Base-by-base conservation (phyloP, 352 stramenopile species). In the Globisporangium rhizosaccharum region DNA sequence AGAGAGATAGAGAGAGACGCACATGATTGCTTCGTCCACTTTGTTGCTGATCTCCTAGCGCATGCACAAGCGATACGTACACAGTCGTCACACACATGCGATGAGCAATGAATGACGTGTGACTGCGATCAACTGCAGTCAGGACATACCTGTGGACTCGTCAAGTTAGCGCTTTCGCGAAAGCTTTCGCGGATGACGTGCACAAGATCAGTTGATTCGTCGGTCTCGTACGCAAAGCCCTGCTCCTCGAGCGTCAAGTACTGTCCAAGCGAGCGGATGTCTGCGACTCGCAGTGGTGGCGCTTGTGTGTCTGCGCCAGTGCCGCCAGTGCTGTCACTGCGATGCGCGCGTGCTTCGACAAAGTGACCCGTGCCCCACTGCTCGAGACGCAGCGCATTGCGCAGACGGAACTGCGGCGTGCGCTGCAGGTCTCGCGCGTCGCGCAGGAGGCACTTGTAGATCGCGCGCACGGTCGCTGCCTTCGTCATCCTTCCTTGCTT, bases 1-100 rank as follows among this genome's bases (percentile, higher is more conserved):
- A 23, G 28, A 33, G 2, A 33, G 28, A 30, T 5, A 12, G 15
- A 48, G 45, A 15, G 33, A 10, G 33, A 18, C 71, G 23, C 56
- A 90, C 83, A 68, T 53, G 49, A 92, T 87, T 3, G 76, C 78
- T 60, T 90, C 79, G 42, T 92, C 81, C 56, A 92, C 46, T 51
- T 88, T 87, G 7, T 58, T 56, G 45, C 61, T 73, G 39, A 62
- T 67, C 67, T 56, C 47, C 78, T 86, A 44, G 33, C 33, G 33
- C 33, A 39, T 39, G 10, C 33, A 39, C 10, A 36, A 14, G 26
- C 5, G 28, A 18, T 10, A 25, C 26, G 8, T 7, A 41, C 26
- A 36, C 30, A 36, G 9, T 36, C 10, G 10, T 25, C 18, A 39
- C 18, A 53, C 6, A 5, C 14, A 49, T 50, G 45, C 25, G 30